Evolutionary conservation across 164 flowering plant genomes (phyloP), one percentile per base, ranked within the genome.

Genomic region (Nymphaea colorata): DNA sequence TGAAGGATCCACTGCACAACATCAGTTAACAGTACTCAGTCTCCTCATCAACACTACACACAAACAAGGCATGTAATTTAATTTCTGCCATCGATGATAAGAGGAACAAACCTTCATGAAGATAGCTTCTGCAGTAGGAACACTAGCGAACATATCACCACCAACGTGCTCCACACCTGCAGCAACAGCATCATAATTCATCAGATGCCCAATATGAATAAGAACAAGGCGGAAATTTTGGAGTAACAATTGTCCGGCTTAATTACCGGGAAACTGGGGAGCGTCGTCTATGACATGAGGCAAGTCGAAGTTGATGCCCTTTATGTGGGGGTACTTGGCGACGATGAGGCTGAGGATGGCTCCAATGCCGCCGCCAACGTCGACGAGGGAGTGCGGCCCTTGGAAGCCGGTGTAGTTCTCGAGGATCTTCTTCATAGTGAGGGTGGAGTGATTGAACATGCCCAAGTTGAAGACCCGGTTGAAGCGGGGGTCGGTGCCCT

Each of bases 51-150:
- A n/a, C n/a, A n/a, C n/a, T n/a, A n/a, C n/a, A n/a, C n/a, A n/a
- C n/a, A n/a, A n/a, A n/a, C n/a, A n/a, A n/a, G n/a, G n/a, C n/a
- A n/a, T n/a, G 96, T 25, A 25, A 25, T 25, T 25, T 25, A 0
- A 25, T 25, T 25, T 25, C 36, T 25, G 0, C 36, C 36, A 25
- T 25, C 1, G 36, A 15, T 15, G 14, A 51, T 0, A 8, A 51
- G 57, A 8, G 57, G 14, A 70, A 69, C 78, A 60, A 42, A 91
- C 97, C 90, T 90, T 92, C 90, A 90, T 85, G 85, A 92, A 88
- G 68, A 92, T 82, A 63, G 98, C 98, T 69, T 92, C 96, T 36
- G 78, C 96, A 72, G 81, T 82, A 0, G 96, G 98, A 64, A 92
- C 87, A 64, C 85, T 81, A 0, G 66, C 89, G 75, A 92, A 92